phyloP scores from a whole-genome alignment of 768 basidiomycete species.

The Lactarius sp. region DNA sequence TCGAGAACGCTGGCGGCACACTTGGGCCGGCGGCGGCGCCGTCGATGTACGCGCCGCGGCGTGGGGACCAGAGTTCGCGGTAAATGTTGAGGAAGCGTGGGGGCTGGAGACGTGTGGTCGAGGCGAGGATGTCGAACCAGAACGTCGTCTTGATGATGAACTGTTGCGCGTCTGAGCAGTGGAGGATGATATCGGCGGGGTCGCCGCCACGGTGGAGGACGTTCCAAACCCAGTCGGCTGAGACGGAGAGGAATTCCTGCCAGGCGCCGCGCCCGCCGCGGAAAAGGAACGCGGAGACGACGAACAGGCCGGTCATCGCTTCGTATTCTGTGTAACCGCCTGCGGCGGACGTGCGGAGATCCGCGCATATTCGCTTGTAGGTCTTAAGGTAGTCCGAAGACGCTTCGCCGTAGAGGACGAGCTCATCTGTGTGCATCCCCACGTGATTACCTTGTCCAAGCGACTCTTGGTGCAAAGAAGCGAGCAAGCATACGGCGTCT shows the following conservation, averaged over 20 bases:
- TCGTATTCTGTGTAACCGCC: constrained; percentile 50
- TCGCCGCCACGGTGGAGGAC: constrained; percentile 42
- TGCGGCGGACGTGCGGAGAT: constrained; percentile 20
- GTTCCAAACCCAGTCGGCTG: constrained; percentile 48
- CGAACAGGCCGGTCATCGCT: constrained; percentile 72
- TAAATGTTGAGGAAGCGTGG: constrained; percentile 58
- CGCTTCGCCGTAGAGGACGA: constrained; percentile 1
- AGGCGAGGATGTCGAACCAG: constrained; percentile 84
- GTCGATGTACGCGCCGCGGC: constrained; percentile 37
- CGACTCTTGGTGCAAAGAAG: constrained; percentile 48
- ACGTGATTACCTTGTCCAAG: constrained; percentile 23
- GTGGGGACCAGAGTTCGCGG: constrained; percentile 49
- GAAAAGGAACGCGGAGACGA: constrained; percentile 75
- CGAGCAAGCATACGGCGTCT: constrained; percentile 57
- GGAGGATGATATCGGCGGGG: constrained; percentile 42
- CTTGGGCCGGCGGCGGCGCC: constrained; percentile 10
- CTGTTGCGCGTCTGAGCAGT: constrained; percentile 46
- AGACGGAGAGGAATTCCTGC: constrained; percentile 60
- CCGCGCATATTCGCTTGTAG: constrained; percentile 27
- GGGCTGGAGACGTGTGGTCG: constrained; percentile 55
- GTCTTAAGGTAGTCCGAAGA: constrained; percentile 21
- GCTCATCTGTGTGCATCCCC: not conserved
- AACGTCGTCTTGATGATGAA: constrained; percentile 82
- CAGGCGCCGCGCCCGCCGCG: constrained; percentile 69
- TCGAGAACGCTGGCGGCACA: constrained; percentile 44